Conservation (phyloP, 2,329 filamentous ascomycete genomes). For the Aureobasidium zeae region DNA sequence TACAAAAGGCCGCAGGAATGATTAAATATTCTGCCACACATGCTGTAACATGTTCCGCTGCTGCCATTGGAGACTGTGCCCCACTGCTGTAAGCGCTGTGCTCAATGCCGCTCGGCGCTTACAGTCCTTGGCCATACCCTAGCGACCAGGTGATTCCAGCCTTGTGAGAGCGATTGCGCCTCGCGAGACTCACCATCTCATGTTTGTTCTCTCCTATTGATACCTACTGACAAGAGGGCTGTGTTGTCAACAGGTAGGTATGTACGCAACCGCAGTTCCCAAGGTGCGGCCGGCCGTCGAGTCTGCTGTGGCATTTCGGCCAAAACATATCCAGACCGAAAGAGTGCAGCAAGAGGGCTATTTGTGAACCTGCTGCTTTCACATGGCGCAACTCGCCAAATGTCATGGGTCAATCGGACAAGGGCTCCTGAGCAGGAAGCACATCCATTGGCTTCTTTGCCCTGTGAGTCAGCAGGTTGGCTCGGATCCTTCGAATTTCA, state of each 20-base stretch:
- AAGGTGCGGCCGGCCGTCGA: too few relatives aligned
- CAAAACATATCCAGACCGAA: too few relatives aligned
- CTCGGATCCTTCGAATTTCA: too few relatives aligned
- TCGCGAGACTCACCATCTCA: too few relatives aligned
- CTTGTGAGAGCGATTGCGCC: too few relatives aligned
- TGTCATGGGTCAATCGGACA: background rate
- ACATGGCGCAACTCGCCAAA: background rate
- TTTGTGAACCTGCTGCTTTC: background rate
- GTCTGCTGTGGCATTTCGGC: too few relatives aligned
- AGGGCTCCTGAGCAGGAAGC: background rate
- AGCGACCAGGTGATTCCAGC: too few relatives aligned
- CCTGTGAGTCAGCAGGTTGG: slow-evolving; percentile 11
- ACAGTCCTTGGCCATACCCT: slow-evolving; percentile 14
- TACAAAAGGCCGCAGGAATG: background rate
- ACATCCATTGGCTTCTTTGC: background rate
- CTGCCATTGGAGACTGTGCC: slow-evolving; percentile 7
- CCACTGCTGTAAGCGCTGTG: slow-evolving; percentile 10
- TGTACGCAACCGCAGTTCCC: too few relatives aligned
- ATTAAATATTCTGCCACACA: slow-evolving; percentile 1
- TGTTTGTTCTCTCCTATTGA: too few relatives aligned
- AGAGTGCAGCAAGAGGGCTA: too few relatives aligned
- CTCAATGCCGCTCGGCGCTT: slow-evolving; percentile 11
- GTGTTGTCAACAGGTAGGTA: too few relatives aligned
- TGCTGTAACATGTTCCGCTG: background rate
- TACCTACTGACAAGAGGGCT: too few relatives aligned